Base-by-base conservation (phyloP, 2,329 filamentous ascomycete species). In the Trichoderma atrobrunneum region DNA sequence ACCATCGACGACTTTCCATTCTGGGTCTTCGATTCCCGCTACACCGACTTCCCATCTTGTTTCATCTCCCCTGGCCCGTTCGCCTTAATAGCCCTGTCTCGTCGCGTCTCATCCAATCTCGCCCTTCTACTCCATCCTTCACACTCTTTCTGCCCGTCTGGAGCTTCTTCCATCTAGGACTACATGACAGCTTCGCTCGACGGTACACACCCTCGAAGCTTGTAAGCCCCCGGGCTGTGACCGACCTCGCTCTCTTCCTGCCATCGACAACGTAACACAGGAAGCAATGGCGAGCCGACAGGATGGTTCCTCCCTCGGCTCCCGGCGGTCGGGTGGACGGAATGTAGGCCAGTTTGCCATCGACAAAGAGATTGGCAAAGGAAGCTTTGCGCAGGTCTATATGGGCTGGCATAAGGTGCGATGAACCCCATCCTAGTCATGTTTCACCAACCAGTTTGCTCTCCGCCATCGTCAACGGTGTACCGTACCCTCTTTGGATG, bases 381-480 rank as follows among this genome's bases (percentile, higher is more conserved):
- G 96, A 74, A 98, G 96, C 85, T 99, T 98, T 85, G 96, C 96
- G 76, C 94, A 94, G 76, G 96, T 99, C 76, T 98, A 96, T 81
- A 90, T 92, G 80, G 94, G 93, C 75, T 90, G 91, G 77, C 93
- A 97, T 83, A 92, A 92, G 84, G 94, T 97, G 73, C 63, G 76
- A 73, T 72, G 8, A 54, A 54, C 51, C 43, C 11, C 7, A 36
- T 43, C 32, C 59, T n/a, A n/a, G 28, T 24, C 54, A 18, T 54
- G 67, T 70, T 30, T 28, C 71, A 63, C 65, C 32, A 71, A 54
- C 24, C 12, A 24, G 65, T 59, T 30, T 62, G 43, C 36, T 30
- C 62, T 12, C 21, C 60, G 21, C 48, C 51, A 32, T 30, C 18
- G 12, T 26, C 30, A 36, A 34, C 34, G 7, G 36, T 21, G 39